Percentiles rank a stretch among this genome's conserved stretches.
Conservation (phyloP, 2,329 filamentous ascomycete species). For the Penicillium capsulatum region DNA sequence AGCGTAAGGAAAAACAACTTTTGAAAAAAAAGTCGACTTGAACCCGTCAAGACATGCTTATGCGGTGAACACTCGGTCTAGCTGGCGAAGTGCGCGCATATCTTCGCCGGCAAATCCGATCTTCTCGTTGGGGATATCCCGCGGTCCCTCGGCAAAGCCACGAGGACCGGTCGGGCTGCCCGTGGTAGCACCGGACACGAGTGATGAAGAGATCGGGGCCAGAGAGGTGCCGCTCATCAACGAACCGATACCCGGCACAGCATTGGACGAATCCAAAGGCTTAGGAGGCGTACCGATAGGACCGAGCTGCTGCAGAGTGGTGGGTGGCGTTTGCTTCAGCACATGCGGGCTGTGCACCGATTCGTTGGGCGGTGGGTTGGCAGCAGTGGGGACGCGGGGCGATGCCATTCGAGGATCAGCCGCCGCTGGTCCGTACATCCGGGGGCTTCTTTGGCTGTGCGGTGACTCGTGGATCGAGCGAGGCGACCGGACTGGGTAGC, state of each 20-base stretch:
- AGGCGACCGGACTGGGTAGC: slow-evolving; percentile 28
- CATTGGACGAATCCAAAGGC: slow-evolving; percentile 31
- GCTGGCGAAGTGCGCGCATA: slow-evolving; percentile 59
- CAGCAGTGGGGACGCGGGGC: slow-evolving; percentile 28
- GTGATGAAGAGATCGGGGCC: slow-evolving; percentile 25
- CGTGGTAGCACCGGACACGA: slow-evolving; percentile 21
- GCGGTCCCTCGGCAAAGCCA: slow-evolving; percentile 40
- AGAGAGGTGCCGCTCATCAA: slow-evolving; percentile 40
- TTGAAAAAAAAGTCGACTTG: background rate
- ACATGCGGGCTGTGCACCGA: slow-evolving; percentile 26
- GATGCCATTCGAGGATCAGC: slow-evolving; percentile 36
- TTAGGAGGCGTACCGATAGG: slow-evolving; percentile 22
- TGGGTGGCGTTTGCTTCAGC: slow-evolving; percentile 24
- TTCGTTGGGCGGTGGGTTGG: slow-evolving; percentile 22
- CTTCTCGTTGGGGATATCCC: slow-evolving; percentile 56
- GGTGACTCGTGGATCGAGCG: slow-evolving; percentile 24
- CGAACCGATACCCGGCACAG: slow-evolving; percentile 54
- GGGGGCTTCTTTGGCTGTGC: slow-evolving; percentile 30
- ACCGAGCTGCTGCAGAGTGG: slow-evolving; percentile 12
- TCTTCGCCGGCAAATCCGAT: slow-evolving; percentile 59
- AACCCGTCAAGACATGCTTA: slow-evolving; percentile 14
- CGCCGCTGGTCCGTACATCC: slow-evolving; percentile 24
- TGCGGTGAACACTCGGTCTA: slow-evolving; percentile 54
- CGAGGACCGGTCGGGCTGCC: slow-evolving; percentile 13
- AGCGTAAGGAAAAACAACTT: too few species aligned